Base-by-base conservation (phyloP, 495 filamentous ascomycete genomes). In the Neurospora sp. region DNA sequence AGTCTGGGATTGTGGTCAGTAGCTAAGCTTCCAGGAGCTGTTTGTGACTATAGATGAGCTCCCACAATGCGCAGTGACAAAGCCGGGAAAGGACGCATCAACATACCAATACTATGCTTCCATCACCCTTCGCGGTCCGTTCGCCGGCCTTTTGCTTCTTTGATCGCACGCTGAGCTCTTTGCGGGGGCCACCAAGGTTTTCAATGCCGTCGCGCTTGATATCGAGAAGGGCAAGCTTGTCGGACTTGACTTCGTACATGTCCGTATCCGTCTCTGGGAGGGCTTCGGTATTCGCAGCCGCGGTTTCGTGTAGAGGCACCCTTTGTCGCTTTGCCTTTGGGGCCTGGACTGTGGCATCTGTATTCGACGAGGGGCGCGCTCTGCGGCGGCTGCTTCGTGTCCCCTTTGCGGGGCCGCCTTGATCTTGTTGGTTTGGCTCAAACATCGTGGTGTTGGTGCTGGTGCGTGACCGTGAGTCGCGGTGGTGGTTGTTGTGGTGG, bases 261-360 rank as follows among this genome's bases (percentile, higher is more conserved):
- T 87, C 83, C 14, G 83, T 82, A 74, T 80, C 83, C 72, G 80
- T 86, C 74, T 87, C 83, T 20, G 83, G 79, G 20, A 78, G 76
- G 74, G 75, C 77, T 80, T 80, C 87, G 76, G 81, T 80, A 72
- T 83, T 83, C 40, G 76, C 82, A 71, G 86, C 83, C 16, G 86
- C 87, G 47, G 87, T 84, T 69, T 89, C 85, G 44, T 83, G 86
- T 70, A 92, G 80, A 18, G 86, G 86, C 31, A 90, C 88, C 72
- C 91, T 85, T 74, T 91, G 90, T 76, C 91, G 86, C 83, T 94
- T 94, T 20, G 91, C 87, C 77, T 88, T 92, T 18, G 87, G 87
- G 73, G 90, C 89, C 72, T 87, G 86, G 38, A 88, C 85, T 31
- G 87, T 85, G 59, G 86, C 86, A 71, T 93, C 91, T 74, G 89